Evolutionary conservation across 768 basidiomycete species (phyloP), one percentile per base, ranked within the genome.

Genomic region (Fomitopsis serialis): DNA sequence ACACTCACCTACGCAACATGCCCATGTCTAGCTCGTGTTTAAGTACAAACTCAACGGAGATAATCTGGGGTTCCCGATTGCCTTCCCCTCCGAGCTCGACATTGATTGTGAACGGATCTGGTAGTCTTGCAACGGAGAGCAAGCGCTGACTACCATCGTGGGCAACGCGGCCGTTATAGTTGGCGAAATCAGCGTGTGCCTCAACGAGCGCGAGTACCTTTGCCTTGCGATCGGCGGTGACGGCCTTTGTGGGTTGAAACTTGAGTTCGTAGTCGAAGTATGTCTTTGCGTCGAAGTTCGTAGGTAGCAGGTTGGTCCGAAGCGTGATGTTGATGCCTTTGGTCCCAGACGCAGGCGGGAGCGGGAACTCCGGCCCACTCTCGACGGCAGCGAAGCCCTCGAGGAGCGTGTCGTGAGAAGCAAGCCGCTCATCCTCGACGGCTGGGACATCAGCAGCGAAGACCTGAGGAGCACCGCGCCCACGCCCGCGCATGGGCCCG

Each of bases 141-240:
- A 79, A 49, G 24, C 71, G 66, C 13, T 66, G 66, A 21, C 63
- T 69, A 7, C 65, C 43, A 45, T 79, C 78, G 34, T 80, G 77
- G 0, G 82, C 83, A 37, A 81, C 72, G 54, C 76, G 68, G 0
- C 69, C 59, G 12, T 70, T 54, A 60, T 72, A 69, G 0, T 71
- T 74, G 24, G 52, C 45, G 40, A 69, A 74, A 0, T 57, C 51
- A 2, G 71, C 64, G 43, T 61, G 68, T 17, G 61, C 56, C 54
- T 84, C 82, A 45, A 86, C 62, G 13, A 84, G 65, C 32, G 78
- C 61, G 56, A 85, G 79, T 24, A 86, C 68, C 2, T 81, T 77
- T 12, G 55, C 64, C 60, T 76, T 78, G 11, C 78, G 63, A 13
- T 74, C 63, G 3, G 60, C 57, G 19, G 74, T 65, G 10, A 63